Evolutionary conservation across 1,139 yeast species (phyloP), one percentile per base, ranked within the genome.

Genomic region (Protomyces inouyei): DNA sequence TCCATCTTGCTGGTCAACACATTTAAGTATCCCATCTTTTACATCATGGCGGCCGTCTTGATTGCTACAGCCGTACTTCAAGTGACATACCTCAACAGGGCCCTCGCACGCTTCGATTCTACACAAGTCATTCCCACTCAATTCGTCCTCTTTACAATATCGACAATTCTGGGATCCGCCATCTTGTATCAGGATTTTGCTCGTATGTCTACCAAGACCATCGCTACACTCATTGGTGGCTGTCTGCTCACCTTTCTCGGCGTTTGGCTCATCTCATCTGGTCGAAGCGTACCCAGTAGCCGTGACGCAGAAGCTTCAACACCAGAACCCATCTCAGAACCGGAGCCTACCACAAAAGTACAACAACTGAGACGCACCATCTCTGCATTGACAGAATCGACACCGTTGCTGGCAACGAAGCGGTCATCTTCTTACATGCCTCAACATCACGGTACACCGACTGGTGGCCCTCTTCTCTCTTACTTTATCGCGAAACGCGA

Each of bases 91-190:
- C 71, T 80, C 14, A 76, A 76, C 66, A 71, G 74, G 16, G 77
- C 80, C 1, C 71, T 80, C 53, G 73, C 73, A 46, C 69, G 71
- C 16, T 79, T 77, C 64, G 77, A 77, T 18, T 77, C 80, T 3
- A 78, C 81, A 43, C 61, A 54, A 9, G 82, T 80, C 3, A 77
- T 80, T 5, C 83, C 83, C 0, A 75, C 78, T 45, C 82, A 79
- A 68, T 80, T 79, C 71, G 79, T 76, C 9, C 73, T 78, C 28
- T 80, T 80, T 71, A 79, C 81, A 0, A 67, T 76, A 8, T 74
- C 79, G 1, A 80, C 78, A 4, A 74, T 77, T 46, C 57, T 74
- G 5, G 80, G 79, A n/a, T 78, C 81, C 0, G 77, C 76, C 21
- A 69, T 77, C 8, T 72, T 77, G 4, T 79, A 77, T 67, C 73